Evolutionary conservation across 345 rosid species (phyloP).

Genomic region (Boechera retrofracta): DNA sequence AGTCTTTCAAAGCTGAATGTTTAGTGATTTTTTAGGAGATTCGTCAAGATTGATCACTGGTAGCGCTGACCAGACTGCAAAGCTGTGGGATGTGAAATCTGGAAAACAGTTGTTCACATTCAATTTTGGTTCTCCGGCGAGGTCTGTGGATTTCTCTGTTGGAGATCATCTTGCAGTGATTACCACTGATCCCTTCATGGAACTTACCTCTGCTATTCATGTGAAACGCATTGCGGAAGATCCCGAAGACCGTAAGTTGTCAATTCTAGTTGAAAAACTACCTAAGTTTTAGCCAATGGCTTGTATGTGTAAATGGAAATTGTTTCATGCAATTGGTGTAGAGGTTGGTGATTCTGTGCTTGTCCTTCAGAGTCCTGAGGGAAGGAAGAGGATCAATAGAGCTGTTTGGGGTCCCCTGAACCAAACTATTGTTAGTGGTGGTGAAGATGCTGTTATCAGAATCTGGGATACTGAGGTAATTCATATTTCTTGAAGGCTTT

Average conservation of each 20-base stretch:
- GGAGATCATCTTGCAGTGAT: slow-evolving; percentile 93
- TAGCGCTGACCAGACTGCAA: slow-evolving; percentile 91
- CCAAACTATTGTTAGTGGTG: slow-evolving; percentile 77
- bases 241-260: slow-evolving; percentile 67
- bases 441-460: slow-evolving; percentile 86
- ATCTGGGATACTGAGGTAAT: slow-evolving; percentile 95
- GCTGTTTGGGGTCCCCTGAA: slow-evolving; percentile 98
- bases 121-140: slow-evolving; percentile 81
- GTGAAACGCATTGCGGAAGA: slow-evolving; percentile 75
- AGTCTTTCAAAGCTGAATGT: not conserved
- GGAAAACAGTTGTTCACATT: slow-evolving; percentile 71
- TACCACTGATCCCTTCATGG: slow-evolving; percentile 96
- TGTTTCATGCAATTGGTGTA: slow-evolving; percentile 42
- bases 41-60: slow-evolving; percentile 78
- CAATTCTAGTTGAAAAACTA: not conserved
- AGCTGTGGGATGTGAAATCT: slow-evolving; percentile 85
- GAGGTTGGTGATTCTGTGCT: slow-evolving; percentile 74
- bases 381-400: slow-evolving; percentile 73
- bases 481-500: not conserved
- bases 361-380: slow-evolving; percentile 69
- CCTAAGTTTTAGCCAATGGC: not conserved
- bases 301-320: not conserved
- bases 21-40: slow-evolving; percentile 57
- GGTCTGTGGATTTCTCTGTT: slow-evolving; percentile 82
- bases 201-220: slow-evolving; percentile 77